Conservation (phyloP, 2,329 filamentous ascomycete genomes). For the Macrophomina pseudophaseolina region DNA sequence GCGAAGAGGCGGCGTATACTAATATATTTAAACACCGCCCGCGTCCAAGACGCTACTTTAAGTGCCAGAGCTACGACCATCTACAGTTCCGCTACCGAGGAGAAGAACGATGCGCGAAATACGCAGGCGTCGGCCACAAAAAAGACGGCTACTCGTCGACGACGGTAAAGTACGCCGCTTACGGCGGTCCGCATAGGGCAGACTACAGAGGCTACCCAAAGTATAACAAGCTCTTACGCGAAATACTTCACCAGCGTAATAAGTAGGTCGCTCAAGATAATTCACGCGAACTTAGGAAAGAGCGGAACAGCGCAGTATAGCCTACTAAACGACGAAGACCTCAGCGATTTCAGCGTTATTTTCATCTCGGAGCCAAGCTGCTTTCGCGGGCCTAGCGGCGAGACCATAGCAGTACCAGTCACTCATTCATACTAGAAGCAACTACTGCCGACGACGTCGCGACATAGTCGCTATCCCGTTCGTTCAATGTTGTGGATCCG, state of each 20-base stretch:
- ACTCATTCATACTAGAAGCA: neutral
- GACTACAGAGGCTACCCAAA: neutral
- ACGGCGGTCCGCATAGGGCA: neutral
- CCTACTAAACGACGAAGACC: neutral
- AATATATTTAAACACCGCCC: neutral
- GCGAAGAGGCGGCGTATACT: neutral
- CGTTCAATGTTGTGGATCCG: neutral
- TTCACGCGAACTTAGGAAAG: neutral
- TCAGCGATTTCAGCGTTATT: constrained; percentile 1
- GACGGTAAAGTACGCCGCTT: neutral
- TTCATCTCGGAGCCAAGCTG: neutral
- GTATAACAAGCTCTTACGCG: neutral
- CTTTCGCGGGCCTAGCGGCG: neutral
- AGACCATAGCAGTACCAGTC: neutral
- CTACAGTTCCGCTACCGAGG: no score
- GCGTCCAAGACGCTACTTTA: neutral
- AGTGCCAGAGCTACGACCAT: no score
- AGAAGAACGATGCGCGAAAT: no score
- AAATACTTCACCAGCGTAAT: neutral
- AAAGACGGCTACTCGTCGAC: neutral
- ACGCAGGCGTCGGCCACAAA: neutral
- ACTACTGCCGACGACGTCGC: neutral
- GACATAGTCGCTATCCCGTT: neutral
- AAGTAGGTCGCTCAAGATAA: neutral
- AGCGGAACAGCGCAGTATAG: neutral